phyloP scores from a whole-genome alignment of 129 eudicot species.

The Kitagawia praeruptora region DNA sequence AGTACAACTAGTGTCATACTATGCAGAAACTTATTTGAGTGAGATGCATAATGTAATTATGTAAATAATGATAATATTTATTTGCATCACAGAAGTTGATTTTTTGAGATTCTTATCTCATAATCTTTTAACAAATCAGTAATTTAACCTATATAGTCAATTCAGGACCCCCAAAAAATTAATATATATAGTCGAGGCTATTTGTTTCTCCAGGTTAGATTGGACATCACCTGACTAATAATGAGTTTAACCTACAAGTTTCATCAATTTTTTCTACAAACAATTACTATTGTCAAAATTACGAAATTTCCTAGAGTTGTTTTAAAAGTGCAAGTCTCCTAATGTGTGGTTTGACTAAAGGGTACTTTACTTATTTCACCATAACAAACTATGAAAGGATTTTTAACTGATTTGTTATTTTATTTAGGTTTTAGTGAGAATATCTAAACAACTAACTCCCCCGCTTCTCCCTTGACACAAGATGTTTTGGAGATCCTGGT shows the following conservation, averaged over 20 bases:
- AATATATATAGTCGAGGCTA: not conserved
- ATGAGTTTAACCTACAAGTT: not conserved
- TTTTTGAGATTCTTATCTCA: not conserved
- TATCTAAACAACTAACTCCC: not conserved
- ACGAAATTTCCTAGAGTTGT: not conserved
- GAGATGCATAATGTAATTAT: no score
- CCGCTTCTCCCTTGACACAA: not conserved
- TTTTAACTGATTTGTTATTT: not conserved
- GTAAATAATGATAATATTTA: not conserved
- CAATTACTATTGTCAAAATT: not conserved
- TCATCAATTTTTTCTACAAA: not conserved
- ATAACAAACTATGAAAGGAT: not conserved
- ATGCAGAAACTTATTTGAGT: not conserved
- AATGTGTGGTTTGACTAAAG: not conserved
- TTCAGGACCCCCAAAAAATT: not conserved
- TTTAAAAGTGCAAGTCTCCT: not conserved
- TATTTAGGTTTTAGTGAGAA: not conserved
- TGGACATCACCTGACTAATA: not conserved
- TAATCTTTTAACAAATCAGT: not conserved
- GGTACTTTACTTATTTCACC: not conserved
- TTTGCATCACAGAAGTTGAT: not conserved
- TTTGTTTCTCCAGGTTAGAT: not conserved
- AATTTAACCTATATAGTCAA: not conserved
- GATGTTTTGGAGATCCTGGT: no score
- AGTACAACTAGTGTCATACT: not conserved